phyloP scores from a whole-genome alignment of 345 rosid genomes.

The Eucalyptus coolabah region DNA sequence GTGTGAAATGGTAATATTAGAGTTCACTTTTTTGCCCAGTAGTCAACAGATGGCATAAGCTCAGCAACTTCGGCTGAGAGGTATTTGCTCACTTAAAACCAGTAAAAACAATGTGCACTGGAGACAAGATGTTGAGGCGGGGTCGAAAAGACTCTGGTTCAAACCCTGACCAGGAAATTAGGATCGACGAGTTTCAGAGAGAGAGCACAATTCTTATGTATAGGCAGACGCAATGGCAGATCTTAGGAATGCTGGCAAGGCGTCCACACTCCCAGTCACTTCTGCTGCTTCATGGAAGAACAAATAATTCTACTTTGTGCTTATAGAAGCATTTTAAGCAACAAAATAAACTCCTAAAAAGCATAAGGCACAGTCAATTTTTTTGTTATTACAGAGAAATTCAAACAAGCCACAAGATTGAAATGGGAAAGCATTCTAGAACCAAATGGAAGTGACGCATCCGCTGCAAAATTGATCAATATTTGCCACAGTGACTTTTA shows the following conservation, averaged over 20 bases:
- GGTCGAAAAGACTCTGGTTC: neutral
- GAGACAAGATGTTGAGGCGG: neutral
- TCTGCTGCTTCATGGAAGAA: neutral
- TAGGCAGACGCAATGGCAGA: neutral
- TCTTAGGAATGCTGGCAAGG: neutral
- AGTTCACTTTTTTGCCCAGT: neutral
- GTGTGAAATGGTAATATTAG: neutral
- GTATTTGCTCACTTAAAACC: neutral
- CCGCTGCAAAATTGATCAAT: neutral
- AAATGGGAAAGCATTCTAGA: neutral
- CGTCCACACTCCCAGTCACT: neutral
- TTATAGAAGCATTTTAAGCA: neutral
- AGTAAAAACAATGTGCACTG: neutral
- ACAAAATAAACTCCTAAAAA: neutral
- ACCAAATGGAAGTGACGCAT: neutral
- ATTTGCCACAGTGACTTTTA: neutral
- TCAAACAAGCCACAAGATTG: neutral
- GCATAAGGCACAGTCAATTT: neutral
- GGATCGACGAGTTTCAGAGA: neutral
- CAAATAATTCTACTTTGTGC: neutral
- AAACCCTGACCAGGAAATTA: neutral
- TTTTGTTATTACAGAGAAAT: neutral
- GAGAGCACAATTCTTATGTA: no score
- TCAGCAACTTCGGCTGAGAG: neutral
- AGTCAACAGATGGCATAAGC: neutral